A percentile compares a stretch with the other conserved stretches of the same genome.
These are phyloP conservation scores for Apiospora marii DNA, from an alignment of 2,329 filamentous ascomycete genomes.

Conservation along the genomic window DNA sequence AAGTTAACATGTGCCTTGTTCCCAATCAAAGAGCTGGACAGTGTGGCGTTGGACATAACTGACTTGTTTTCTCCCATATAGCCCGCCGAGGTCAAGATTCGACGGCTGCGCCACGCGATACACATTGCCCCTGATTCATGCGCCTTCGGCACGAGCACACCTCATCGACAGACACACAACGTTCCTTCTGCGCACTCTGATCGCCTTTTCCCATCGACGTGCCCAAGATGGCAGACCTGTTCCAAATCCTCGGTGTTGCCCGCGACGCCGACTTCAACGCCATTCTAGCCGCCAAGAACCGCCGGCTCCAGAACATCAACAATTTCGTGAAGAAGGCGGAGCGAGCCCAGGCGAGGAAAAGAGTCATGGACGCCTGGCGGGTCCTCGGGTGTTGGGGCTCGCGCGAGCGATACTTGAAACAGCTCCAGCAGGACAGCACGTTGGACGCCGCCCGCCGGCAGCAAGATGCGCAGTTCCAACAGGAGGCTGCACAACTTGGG, in stretches of 20 bases:
- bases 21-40: not conserved
- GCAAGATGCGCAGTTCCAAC: not conserved
- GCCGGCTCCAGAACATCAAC: not conserved
- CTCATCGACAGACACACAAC: not conserved
- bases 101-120: not conserved
- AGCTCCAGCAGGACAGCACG: not conserved
- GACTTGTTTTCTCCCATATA: not conserved
- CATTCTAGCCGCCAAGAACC: not conserved
- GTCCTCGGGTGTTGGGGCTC: not conserved
- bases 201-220: not conserved
- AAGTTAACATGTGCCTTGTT: no score
- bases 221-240: not conserved
- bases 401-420: not conserved
- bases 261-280: not conserved
- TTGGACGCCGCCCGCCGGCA: not conserved
- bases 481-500: not conserved
- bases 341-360: not conserved
- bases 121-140: no score
- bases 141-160: fast-evolving
- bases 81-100: not conserved
- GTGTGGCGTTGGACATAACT: not conserved
- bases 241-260: not conserved
- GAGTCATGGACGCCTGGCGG: not conserved
- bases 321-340: not conserved
- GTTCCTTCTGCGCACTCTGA: not conserved